Evolutionary conservation across 768 basidiomycete genomes (phyloP).

Genomic region (Daedaleopsis sinensis): DNA sequence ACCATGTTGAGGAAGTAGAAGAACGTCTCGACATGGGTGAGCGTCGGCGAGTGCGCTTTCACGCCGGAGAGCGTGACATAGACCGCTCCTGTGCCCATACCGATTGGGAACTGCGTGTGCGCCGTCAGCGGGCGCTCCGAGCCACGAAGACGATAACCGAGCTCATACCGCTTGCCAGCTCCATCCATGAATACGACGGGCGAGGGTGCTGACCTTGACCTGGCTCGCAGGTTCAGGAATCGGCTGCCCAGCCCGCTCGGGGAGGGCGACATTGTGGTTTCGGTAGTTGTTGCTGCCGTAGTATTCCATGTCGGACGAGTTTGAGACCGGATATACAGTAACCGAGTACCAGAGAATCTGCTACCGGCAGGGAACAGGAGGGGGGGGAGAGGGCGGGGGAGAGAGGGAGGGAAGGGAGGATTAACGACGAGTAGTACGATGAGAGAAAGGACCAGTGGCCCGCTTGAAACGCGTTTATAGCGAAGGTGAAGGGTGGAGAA

Average conservation of each 20-base stretch:
- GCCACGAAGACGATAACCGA: constrained; percentile 1
- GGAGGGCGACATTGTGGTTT: constrained; percentile 13
- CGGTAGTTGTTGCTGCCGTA: constrained; percentile 5
- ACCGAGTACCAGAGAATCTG: background rate
- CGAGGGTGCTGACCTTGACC: constrained; percentile 36
- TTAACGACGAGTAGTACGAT: background rate
- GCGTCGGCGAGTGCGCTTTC: constrained; percentile 35
- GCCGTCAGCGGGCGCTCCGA: constrained; percentile 26
- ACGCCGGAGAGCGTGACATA: constrained; percentile 49
- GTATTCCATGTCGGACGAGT: constrained; percentile 9
- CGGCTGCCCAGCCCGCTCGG: background rate
- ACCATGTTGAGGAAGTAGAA: constrained; percentile 52
- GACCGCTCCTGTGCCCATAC: constrained; percentile 54
- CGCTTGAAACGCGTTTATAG: background rate
- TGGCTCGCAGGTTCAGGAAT: background rate
- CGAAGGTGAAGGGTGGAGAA: background rate
- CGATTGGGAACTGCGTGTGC: constrained; percentile 46
- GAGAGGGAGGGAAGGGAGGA: background rate
- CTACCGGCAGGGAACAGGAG: background rate
- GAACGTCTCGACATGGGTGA: constrained; percentile 43
- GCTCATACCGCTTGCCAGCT: constrained; percentile 50
- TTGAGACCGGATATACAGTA: background rate
- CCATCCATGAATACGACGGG: constrained; percentile 52
- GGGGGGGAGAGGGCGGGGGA: background rate
- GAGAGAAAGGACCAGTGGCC: background rate